Conservation (phyloP, 2,329 filamentous ascomycete species). For the Botryotinia convoluta region DNA sequence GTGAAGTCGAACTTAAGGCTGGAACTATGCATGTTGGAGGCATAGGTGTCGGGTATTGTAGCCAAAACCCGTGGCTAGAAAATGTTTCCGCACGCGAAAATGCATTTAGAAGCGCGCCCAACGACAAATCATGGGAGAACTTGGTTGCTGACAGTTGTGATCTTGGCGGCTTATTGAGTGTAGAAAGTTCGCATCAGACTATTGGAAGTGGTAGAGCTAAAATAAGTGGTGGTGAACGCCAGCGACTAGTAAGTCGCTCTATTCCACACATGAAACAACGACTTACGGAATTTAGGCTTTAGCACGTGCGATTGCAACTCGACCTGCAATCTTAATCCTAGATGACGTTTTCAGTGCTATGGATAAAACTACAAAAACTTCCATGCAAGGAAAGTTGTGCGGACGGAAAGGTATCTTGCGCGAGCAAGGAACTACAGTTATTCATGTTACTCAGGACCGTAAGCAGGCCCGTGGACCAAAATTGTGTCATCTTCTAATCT, state of each 20-base stretch:
- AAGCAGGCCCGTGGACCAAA: background rate
- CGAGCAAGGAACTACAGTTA: conserved; percentile 36
- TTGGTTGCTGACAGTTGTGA: background rate
- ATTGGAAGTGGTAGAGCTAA: conserved; percentile 38
- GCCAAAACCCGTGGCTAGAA: conserved; percentile 45
- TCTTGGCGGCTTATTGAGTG: conserved; percentile 25
- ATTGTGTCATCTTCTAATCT: background rate
- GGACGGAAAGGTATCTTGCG: conserved; percentile 22
- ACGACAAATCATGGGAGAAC: background rate
- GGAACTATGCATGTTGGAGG: conserved; percentile 26
- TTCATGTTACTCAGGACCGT: conserved; percentile 33
- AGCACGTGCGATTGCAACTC: conserved; percentile 29
- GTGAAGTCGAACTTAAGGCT: conserved; percentile 32
- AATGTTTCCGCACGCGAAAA: conserved; percentile 40
- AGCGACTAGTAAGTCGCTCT: conserved; percentile 27
- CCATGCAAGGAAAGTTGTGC: conserved; percentile 23
- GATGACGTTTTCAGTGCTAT: conserved; percentile 33
- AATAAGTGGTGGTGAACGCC: conserved; percentile 33
- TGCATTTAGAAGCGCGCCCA: background rate
- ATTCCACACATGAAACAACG: conserved; percentile 15
- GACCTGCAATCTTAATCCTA: conserved; percentile 25
- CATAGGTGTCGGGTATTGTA: conserved; percentile 41
- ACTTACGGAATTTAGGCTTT: conserved; percentile 38
- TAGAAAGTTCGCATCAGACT: conserved; percentile 19
- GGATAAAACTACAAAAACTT: conserved; percentile 26